phyloP scores from a whole-genome alignment of 257 asterid genomes.

The Scutellaria minor region DNA sequence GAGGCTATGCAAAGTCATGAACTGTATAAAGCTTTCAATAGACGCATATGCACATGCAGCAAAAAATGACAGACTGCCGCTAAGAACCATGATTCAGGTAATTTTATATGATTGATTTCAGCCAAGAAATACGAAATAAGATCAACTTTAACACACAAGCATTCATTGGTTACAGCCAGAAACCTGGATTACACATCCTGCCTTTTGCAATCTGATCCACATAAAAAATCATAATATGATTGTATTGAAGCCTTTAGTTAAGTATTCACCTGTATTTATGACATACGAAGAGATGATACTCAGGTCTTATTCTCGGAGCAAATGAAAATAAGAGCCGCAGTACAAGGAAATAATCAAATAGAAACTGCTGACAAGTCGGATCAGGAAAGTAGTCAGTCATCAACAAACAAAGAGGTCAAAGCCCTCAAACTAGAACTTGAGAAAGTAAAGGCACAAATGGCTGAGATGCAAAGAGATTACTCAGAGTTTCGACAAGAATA shows the following conservation, averaged over 20 bases:
- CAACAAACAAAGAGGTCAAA: slow-evolving; percentile 67
- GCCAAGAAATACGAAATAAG: neutral
- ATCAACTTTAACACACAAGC: neutral
- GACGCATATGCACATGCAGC: slow-evolving; percentile 92
- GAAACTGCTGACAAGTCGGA: slow-evolving; percentile 54
- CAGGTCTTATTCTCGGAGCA: slow-evolving; percentile 85
- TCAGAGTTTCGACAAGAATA: slow-evolving; percentile 61
- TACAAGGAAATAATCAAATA: slow-evolving; percentile 53
- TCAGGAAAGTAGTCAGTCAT: slow-evolving; percentile 47
- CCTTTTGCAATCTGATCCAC: too few relatives aligned
- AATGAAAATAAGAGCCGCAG: slow-evolving; percentile 60
- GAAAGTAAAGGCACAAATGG: slow-evolving; percentile 57
- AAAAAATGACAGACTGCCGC: slow-evolving; percentile 88
- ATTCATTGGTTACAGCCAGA: neutral
- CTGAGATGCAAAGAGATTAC: slow-evolving; percentile 64
- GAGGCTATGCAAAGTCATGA: slow-evolving; percentile 80
- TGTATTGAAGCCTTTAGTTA: neutral
- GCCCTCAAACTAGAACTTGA: slow-evolving; percentile 69
- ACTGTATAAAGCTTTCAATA: slow-evolving; percentile 75
- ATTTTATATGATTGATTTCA: slow-evolving; percentile 10
- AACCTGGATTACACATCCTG: too few relatives aligned
- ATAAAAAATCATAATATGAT: neutral
- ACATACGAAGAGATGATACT: slow-evolving; percentile 35
- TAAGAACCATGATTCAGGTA: slow-evolving; percentile 86
- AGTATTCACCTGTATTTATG: neutral